These are phyloP conservation scores for Fagus crenata DNA, from an alignment of 306 rosid species.

Conservation along the genomic window DNA sequence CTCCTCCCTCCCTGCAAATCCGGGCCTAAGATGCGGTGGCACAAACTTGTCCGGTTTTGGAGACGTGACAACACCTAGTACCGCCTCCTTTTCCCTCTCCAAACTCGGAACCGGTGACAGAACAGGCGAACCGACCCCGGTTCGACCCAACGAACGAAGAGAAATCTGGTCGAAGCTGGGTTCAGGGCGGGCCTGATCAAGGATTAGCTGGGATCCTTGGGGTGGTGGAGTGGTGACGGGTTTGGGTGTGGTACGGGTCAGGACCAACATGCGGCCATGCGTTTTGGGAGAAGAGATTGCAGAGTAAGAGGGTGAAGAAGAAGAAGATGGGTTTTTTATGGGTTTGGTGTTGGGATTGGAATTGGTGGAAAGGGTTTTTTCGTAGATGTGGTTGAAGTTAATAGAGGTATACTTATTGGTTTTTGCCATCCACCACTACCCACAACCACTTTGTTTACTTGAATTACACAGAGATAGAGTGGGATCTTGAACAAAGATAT, in stretches of 20 bases:
- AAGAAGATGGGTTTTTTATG: conserved; percentile 41
- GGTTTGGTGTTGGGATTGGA: conserved; percentile 21
- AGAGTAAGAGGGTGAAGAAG: conserved; percentile 55
- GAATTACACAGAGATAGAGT: too few species aligned
- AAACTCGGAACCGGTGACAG: conserved; percentile 27
- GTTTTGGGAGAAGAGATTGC: conserved; percentile 58
- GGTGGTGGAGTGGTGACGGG: conserved; percentile 32
- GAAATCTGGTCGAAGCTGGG: conserved; percentile 53
- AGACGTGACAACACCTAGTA: conserved; percentile 17
- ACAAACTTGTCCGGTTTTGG: conserved; percentile 60
- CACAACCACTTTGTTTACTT: neutral
- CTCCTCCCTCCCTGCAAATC: conserved; percentile 58
- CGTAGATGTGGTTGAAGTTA: conserved; percentile 81
- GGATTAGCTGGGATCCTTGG: conserved; percentile 27
- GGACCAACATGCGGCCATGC: conserved; percentile 82
- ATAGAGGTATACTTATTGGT: conserved; percentile 68
- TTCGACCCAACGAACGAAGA: conserved; percentile 70
- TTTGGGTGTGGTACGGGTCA: conserved; percentile 63
- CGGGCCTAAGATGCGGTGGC: conserved; percentile 87
- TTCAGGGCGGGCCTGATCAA: conserved; percentile 39
- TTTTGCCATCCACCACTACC: conserved; percentile 75
- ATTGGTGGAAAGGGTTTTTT: conserved; percentile 38
- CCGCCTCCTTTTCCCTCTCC: conserved; percentile 42
- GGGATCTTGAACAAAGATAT: too few species aligned
- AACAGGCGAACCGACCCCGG: conserved; percentile 40